A percentile compares a stretch with the other conserved stretches of the same genome.
Evolutionary conservation across 2,329 filamentous ascomycete species (phyloP).

Genomic region (Diaporthe sp.): DNA sequence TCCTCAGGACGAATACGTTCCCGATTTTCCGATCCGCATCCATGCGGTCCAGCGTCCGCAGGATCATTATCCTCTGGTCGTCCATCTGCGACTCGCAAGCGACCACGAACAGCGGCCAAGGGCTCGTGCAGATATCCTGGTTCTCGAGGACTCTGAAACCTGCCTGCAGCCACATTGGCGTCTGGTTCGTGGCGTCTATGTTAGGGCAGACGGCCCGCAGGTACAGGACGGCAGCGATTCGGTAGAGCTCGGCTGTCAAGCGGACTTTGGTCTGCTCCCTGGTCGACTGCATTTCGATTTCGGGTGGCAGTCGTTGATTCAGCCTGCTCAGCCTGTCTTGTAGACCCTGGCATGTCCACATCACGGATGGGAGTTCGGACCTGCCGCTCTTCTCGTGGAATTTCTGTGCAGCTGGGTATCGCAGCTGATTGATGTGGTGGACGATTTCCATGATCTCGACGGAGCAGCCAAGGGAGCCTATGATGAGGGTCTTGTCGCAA

Average conservation of each 20-base stretch:
- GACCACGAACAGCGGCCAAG: constrained; percentile 64
- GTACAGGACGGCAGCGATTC: constrained; percentile 56
- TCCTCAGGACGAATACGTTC: constrained; percentile 59
- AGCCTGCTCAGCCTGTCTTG: constrained; percentile 48
- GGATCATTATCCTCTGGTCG: constrained; percentile 56
- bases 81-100: constrained; percentile 60
- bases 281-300: constrained; percentile 44
- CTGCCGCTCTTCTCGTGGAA: constrained; percentile 1
- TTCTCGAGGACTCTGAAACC: constrained; percentile 54
- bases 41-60: constrained; percentile 59
- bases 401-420: constrained; percentile 37
- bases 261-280: constrained; percentile 49
- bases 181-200: constrained; percentile 47
- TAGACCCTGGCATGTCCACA: constrained; percentile 48
- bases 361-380: constrained; percentile 41
- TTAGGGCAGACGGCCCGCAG: constrained; percentile 49
- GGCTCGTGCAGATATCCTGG: constrained; percentile 60
- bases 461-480: constrained; percentile 63
- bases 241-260: constrained; percentile 65
- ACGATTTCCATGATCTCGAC: constrained; percentile 61
- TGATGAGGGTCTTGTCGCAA: constrained; percentile 54
- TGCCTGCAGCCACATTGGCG: constrained; percentile 49
- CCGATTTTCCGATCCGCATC: constrained; percentile 59
- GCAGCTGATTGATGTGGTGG: constrained; percentile 57
- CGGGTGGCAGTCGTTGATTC: constrained; percentile 48